A percentile compares a stretch with the other conserved stretches of the same genome.
Conservation (phyloP, 2,329 filamentous ascomycete species). For the Talaromyces marneffei region DNA sequence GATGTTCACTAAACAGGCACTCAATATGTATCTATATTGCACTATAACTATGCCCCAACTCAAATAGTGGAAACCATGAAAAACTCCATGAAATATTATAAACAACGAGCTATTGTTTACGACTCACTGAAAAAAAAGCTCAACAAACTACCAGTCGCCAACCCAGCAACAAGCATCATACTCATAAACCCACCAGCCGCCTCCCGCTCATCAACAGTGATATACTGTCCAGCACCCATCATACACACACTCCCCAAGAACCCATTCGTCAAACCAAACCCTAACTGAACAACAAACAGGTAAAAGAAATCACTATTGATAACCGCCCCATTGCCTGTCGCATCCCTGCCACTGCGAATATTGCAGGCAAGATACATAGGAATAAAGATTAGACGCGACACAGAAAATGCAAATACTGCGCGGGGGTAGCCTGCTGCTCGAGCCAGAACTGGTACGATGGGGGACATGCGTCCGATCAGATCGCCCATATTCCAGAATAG, state of each 20-base stretch:
- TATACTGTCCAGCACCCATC: constrained; percentile 81
- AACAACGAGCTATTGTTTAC: background rate
- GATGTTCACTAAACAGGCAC: background rate
- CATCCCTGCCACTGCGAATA: constrained; percentile 66
- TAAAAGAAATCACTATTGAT: constrained; percentile 84
- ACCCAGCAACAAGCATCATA: constrained; percentile 74
- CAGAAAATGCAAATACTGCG: constrained; percentile 60
- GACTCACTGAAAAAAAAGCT: constrained; percentile 63
- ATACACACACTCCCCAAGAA: constrained; percentile 83
- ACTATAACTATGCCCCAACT: background rate
- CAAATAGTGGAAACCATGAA: background rate
- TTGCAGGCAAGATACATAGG: constrained; percentile 91
- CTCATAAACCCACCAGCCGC: constrained; percentile 93
- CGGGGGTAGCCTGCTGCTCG: constrained; percentile 56
- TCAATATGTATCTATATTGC: background rate
- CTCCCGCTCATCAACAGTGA: constrained; percentile 75
- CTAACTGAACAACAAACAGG: constrained; percentile 70
- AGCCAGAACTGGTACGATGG: constrained; percentile 51
- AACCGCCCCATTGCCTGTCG: constrained; percentile 43
- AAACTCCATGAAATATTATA: background rate
- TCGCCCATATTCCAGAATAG: constrained; percentile 93
- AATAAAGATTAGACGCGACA: constrained; percentile 64
- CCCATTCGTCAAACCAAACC: constrained; percentile 80
- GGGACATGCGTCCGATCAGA: constrained; percentile 66
- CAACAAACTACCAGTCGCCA: constrained; percentile 78